Percentiles rank a stretch among this genome's conserved stretches.
Evolutionary conservation across 305 asterid genomes (phyloP).

Genomic region (Fraxinus greggii): DNA sequence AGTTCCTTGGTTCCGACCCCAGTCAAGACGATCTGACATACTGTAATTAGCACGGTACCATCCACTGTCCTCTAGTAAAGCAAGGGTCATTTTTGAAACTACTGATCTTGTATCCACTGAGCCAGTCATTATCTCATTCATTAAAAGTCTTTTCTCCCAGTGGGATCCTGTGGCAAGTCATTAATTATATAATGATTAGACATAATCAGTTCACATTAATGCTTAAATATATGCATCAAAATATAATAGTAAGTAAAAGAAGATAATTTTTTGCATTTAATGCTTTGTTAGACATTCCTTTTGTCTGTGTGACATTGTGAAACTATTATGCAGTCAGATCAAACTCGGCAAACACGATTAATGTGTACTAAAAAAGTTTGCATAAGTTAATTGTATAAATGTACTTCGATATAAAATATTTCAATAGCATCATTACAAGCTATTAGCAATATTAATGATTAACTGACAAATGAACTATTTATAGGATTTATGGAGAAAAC

Average conservation of each 20-base stretch:
- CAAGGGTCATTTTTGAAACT: conserved; percentile 96
- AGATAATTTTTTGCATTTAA: not conserved
- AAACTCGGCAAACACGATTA: not conserved
- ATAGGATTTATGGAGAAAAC: not conserved
- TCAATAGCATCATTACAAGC: not conserved
- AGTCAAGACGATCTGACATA: conserved; percentile 90
- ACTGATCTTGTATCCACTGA: conserved; percentile 98
- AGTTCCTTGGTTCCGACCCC: conserved; percentile 96
- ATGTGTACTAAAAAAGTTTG: not conserved
- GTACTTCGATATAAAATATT: not conserved
- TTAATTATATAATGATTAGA: conserved; percentile 13
- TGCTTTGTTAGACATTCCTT: not conserved
- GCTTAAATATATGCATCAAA: not conserved
- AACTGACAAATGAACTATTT: not conserved
- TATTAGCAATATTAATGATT: not conserved
- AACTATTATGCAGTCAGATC: not conserved
- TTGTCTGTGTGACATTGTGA: not conserved
- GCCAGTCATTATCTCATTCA: conserved; percentile 99
- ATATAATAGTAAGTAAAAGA: not conserved
- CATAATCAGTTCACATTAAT: not conserved
- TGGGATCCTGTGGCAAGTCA: conserved; percentile 72
- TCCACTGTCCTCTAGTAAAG: conserved; percentile 97
- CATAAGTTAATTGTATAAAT: not conserved
- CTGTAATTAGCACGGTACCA: conserved; percentile 98
- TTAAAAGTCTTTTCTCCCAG: conserved; percentile 98